Conservation (phyloP, 225 moss, liverwort and hornwort species). For the Physcomitrium patens region DNA sequence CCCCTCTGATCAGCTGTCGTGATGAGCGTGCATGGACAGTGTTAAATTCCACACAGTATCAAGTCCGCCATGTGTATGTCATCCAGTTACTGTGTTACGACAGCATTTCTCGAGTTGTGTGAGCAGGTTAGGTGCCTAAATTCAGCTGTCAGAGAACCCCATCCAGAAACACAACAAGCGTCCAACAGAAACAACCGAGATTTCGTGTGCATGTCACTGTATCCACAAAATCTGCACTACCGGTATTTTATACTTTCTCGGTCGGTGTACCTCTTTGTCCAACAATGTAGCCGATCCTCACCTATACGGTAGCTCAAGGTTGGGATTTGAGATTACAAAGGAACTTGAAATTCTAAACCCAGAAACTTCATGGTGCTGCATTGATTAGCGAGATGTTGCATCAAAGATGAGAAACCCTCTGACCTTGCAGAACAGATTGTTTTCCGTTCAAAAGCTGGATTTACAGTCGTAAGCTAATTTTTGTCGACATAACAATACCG, state of each 20-base stretch:
- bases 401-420: too few relatives aligned
- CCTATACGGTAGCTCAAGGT: too few relatives aligned
- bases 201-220: neutral
- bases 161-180: constrained; percentile 24
- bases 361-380: too few relatives aligned
- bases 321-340: too few relatives aligned
- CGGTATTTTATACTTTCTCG: constrained; percentile 2
- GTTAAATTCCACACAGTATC: constrained; percentile 1
- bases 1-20: constrained; percentile 1
- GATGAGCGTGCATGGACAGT: constrained; percentile 19
- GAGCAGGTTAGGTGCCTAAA: constrained; percentile 30
- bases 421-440: too few relatives aligned
- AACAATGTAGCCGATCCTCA: too few relatives aligned
- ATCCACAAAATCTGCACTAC: neutral
- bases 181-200: constrained; percentile 6
- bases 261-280: neutral
- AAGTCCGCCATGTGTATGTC: constrained; percentile 1
- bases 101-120: constrained; percentile 31
- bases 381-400: too few relatives aligned
- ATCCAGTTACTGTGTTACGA: constrained; percentile 31
- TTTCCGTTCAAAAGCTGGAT: too few relatives aligned
- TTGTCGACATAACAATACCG: too few relatives aligned
- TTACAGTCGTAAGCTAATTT: too few relatives aligned
- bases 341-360: too few relatives aligned
- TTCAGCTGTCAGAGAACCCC: constrained; percentile 40